Percentiles rank a stretch among this genome's conserved stretches.
Evolutionary conservation across 768 basidiomycete genomes (phyloP).

Genomic region (Lyophyllum decastes): DNA sequence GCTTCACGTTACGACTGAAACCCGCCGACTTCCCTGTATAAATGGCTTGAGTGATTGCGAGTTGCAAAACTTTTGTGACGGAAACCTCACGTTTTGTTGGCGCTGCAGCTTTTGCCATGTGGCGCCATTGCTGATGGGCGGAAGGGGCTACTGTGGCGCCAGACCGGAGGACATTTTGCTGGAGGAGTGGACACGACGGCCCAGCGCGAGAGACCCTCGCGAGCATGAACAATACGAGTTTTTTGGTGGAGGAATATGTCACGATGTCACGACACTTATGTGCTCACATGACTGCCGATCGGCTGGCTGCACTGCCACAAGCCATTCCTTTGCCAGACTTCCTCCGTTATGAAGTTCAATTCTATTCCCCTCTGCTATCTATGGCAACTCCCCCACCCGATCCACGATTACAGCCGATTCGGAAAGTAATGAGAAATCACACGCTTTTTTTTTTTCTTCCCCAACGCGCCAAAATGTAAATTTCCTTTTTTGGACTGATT

Average conservation of each 20-base stretch:
- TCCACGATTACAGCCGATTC: no score
- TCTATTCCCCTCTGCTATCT: no score
- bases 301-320: no score
- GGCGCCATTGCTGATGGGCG: constrained; percentile 1
- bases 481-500: no score
- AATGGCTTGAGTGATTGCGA: background rate
- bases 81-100: background rate
- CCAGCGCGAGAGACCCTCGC: constrained; percentile 8
- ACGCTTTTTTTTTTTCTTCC: no score
- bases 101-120: background rate
- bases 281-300: no score
- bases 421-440: no score
- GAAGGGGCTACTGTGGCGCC: background rate
- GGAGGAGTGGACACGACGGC: constrained; percentile 4
- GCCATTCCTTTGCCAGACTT: no score
- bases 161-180: constrained; percentile 3
- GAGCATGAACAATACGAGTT: constrained; percentile 6
- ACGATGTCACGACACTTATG: no score
- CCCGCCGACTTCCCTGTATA: constrained; percentile 6
- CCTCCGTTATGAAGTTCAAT: no score
- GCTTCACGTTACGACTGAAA: constrained; percentile 4
- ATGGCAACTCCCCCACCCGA: no score
- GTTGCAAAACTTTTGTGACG: background rate
- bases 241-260: background rate
- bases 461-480: no score